Evolutionary conservation across 805 yeast species (phyloP), one percentile per base, ranked within the genome.

Genomic region (Yarrowia keelungensis): DNA sequence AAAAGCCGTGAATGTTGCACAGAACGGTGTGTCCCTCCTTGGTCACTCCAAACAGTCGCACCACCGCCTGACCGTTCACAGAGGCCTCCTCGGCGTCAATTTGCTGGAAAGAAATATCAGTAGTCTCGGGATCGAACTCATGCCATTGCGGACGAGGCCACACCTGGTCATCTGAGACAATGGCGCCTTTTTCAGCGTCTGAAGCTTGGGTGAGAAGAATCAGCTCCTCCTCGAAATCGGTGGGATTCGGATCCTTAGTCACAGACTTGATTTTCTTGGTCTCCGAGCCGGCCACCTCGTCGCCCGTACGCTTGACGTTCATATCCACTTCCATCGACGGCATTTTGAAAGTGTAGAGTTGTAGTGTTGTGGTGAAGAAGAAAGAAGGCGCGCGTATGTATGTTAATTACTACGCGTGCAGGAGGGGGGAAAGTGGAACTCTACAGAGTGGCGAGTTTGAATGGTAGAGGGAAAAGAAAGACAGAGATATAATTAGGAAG

Each of bases 31-130:
- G 81, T 4, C 99, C 99, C 69, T 86, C 76, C 26, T 75, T 85
- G 1, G 98, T 92, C 47, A 96, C 92, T 69, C 99, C 99, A 78
- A 93, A 95, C 75, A 96, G 89, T 68, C 97, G 84, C 0, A 93
- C 90, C 5, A 75, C 76, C 4, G 78, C 83, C 0, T 89, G 85
- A 35, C 84, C 81, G 15, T 86, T 87, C 45, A 85, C 85, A 38
- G 79, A 76, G 2, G 90, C 85, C 74, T 95, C 99, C 74, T 95
- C 98, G 1, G 97, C 97, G 77, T 95, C 99, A 73, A 95, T 81
- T 75, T 95, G 99, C 78, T 95, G 98, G 76, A 93, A 93, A 0
- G 84, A 82, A 36, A 90, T 82, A 73, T 89, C 92, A 47, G 77
- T 75, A 0, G 76, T 76, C 0, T 74, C 73, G 1, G 89, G 83